Percentiles rank a stretch among this genome's conserved stretches.
Evolutionary conservation across 2,329 filamentous ascomycete genomes (phyloP).

Genomic region (Ophiostoma himal-ulmi): DNA sequence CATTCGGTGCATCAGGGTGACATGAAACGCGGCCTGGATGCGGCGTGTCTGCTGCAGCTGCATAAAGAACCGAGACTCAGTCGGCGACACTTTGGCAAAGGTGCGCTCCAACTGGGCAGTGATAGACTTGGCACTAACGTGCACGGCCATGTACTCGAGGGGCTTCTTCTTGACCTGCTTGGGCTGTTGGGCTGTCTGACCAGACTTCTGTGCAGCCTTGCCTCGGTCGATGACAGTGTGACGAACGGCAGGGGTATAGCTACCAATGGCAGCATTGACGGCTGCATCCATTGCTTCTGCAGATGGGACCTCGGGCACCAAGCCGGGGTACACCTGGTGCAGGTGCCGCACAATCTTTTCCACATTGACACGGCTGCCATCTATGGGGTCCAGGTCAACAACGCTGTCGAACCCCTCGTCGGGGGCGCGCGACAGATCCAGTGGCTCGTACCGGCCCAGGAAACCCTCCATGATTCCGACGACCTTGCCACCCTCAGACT

Average conservation of each 20-base stretch:
- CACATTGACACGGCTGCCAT: slow-evolving; percentile 76
- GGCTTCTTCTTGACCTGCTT: slow-evolving; percentile 41
- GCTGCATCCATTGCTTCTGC: slow-evolving; percentile 71
- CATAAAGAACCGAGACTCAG: slow-evolving; percentile 63
- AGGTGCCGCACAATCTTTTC: slow-evolving; percentile 70
- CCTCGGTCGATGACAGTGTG: slow-evolving; percentile 63
- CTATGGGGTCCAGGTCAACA: slow-evolving; percentile 74
- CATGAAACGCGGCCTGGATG: slow-evolving; percentile 81
- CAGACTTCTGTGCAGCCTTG: slow-evolving; percentile 35
- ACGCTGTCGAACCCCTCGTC: slow-evolving; percentile 77
- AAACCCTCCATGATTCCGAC: slow-evolving; percentile 94
- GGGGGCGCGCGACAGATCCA: slow-evolving; percentile 60
- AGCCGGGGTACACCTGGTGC: slow-evolving; percentile 68
- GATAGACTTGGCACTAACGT: slow-evolving; percentile 41
- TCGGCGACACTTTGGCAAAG: slow-evolving; percentile 52
- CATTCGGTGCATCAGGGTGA: slow-evolving; percentile 84
- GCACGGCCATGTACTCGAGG: slow-evolving; percentile 54
- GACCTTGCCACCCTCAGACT: slow-evolving; percentile 65
- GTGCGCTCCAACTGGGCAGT: slow-evolving; percentile 58
- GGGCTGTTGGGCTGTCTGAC: slow-evolving; percentile 33
- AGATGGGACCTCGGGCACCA: slow-evolving; percentile 66
- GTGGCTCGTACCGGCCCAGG: slow-evolving; percentile 73
- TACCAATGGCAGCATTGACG: slow-evolving; percentile 65
- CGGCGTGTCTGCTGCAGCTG: slow-evolving; percentile 67
- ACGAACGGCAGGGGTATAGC: slow-evolving; percentile 70